Evolutionary conservation across 1,139 yeast species (phyloP).

Genomic region (Lodderomyces elongisporus): DNA sequence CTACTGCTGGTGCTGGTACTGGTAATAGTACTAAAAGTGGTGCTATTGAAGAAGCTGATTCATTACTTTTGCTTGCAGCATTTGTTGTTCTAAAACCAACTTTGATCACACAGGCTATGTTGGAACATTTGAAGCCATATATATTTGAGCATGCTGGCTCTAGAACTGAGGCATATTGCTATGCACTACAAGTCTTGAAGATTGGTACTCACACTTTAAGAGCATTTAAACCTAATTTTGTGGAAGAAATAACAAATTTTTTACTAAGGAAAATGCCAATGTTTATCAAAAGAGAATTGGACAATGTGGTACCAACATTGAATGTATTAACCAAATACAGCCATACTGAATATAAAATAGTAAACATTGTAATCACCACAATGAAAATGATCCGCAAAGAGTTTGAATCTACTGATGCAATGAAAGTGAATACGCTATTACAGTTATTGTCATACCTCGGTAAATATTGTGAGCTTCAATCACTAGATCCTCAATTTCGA

Average conservation of each 20-base stretch:
- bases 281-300: slow-evolving; percentile 52
- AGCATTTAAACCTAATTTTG: slow-evolving; percentile 48
- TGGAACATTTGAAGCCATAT: slow-evolving; percentile 57
- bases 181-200: slow-evolving; percentile 50
- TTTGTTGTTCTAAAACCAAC: no score
- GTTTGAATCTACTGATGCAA: slow-evolving; percentile 25
- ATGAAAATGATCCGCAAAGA: slow-evolving; percentile 44
- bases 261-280: slow-evolving; percentile 54
- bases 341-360: slow-evolving; percentile 44
- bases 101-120: slow-evolving; percentile 58
- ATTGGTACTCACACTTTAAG: slow-evolving; percentile 39
- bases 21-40: not conserved
- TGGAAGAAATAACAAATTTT: slow-evolving; percentile 46
- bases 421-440: slow-evolving; percentile 37
- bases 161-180: slow-evolving; percentile 32
- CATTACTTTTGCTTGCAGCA: no score
- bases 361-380: slow-evolving; percentile 59
- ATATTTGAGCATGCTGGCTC: slow-evolving; percentile 42
- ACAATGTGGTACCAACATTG: slow-evolving; percentile 64
- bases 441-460: slow-evolving; percentile 69
- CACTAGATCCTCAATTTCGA: slow-evolving; percentile 47
- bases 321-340: slow-evolving; percentile 50
- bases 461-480: slow-evolving; percentile 25
- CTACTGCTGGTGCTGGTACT: no score
- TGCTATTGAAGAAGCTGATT: slow-evolving; percentile 15